A percentile compares a stretch with the other conserved stretches of the same genome.
phyloP scores from a whole-genome alignment of 2,329 filamentous ascomycete species.

The Dryadomyces sulphureus region DNA sequence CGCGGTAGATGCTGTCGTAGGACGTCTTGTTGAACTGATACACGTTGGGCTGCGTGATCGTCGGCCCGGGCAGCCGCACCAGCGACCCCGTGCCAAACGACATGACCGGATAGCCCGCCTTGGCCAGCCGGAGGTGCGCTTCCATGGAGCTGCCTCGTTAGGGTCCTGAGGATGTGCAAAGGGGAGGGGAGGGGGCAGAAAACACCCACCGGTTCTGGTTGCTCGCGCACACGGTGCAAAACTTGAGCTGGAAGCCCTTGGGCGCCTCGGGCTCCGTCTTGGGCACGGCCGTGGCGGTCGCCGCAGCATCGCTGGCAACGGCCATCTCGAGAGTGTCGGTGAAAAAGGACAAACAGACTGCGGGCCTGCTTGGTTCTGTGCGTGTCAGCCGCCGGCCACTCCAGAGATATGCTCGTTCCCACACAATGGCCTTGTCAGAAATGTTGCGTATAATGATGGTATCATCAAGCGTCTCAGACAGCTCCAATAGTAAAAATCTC shows the following conservation, averaged over 20 bases:
- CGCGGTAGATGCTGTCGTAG: constrained; percentile 87
- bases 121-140: constrained; percentile 84
- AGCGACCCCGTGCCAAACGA: constrained; percentile 94
- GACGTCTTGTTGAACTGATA: constrained; percentile 97
- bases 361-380: not conserved
- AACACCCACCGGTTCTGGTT: constrained; percentile 77
- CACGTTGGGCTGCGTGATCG: constrained; percentile 86
- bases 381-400: no score
- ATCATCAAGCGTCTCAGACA: constrained; percentile 53
- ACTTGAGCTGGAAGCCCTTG: constrained; percentile 74
- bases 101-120: constrained; percentile 83
- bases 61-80: constrained; percentile 82
- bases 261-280: constrained; percentile 34
- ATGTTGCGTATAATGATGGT: constrained; percentile 21
- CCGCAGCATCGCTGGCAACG: not conserved
- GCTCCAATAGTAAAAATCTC: constrained; percentile 51
- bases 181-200: not conserved
- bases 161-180: not conserved
- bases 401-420: no score
- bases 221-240: constrained; percentile 97
- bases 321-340: constrained; percentile 2
- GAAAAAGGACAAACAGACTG: not conserved
- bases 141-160: constrained; percentile 80
- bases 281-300: not conserved
- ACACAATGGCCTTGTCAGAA: no score